Evolutionary conservation across 164 flowering plant species (phyloP).

Genomic region (Platanus orientalis): DNA sequence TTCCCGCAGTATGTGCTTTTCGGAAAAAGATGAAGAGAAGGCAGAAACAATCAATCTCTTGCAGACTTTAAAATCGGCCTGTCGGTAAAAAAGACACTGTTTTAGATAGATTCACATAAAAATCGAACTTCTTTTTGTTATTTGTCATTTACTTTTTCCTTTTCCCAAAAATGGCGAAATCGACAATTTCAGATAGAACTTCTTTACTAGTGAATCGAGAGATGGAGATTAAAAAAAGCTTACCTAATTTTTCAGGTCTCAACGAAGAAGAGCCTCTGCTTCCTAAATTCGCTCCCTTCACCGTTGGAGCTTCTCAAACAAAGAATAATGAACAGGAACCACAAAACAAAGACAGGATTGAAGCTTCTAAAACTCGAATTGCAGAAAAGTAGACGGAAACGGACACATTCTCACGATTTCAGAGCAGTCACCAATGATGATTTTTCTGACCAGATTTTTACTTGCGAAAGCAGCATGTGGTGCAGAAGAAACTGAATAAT

Average conservation of each 20-base stretch:
- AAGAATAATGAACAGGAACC: too few relatives aligned
- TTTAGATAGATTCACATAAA: background rate
- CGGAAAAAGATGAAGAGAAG: background rate
- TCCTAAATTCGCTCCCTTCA: background rate
- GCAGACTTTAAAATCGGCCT: slow-evolving; percentile 1
- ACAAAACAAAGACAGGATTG: background rate
- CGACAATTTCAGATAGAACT: background rate
- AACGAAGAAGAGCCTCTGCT: background rate
- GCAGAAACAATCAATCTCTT: background rate
- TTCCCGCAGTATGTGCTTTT: background rate
- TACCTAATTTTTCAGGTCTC: background rate
- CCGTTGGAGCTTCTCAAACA: too few relatives aligned
- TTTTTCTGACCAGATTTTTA: background rate
- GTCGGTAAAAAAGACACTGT: background rate
- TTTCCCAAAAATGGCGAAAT: background rate
- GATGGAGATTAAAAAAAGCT: background rate
- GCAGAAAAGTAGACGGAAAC: background rate
- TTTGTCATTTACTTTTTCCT: background rate
- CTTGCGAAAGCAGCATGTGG: background rate
- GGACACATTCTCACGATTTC: too few relatives aligned
- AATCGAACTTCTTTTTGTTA: background rate
- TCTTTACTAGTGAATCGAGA: background rate
- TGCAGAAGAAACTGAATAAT: slow-evolving; percentile 4
- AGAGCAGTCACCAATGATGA: background rate
- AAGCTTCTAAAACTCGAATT: background rate